Evolutionary conservation across 2,329 filamentous ascomycete genomes (phyloP).

Genomic region (Ambrosiella cleistominuta): DNA sequence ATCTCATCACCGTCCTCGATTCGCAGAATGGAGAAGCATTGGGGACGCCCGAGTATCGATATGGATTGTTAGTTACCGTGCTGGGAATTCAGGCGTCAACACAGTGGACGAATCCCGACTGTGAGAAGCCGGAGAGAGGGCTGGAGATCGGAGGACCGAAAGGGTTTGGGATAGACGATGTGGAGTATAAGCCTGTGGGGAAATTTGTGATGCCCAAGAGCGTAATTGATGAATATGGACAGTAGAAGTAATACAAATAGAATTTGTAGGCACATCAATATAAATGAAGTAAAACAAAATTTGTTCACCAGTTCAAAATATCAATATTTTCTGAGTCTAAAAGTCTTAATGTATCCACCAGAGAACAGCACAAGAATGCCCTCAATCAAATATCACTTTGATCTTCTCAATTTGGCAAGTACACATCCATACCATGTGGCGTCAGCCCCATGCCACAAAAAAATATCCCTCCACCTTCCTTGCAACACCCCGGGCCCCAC

Average conservation of each 20-base stretch:
- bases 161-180: conserved; percentile 29
- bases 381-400: too few species aligned
- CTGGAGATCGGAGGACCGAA: conserved; percentile 33
- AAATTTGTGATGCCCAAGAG: conserved; percentile 31
- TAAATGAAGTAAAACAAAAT: neutral
- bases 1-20: conserved; percentile 38
- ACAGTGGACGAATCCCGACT: conserved; percentile 22
- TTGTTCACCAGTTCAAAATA: too few species aligned
- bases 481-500: too few species aligned
- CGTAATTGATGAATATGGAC: conserved; percentile 32
- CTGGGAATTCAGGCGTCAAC: conserved; percentile 29
- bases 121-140: conserved; percentile 24
- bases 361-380: too few species aligned
- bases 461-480: too few species aligned
- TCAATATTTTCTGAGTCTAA: too few species aligned
- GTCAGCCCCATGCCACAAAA: too few species aligned
- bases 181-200: conserved; percentile 31
- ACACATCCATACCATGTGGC: too few species aligned
- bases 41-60: conserved; percentile 38
- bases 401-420: too few species aligned
- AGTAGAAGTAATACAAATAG: neutral
- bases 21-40: conserved; percentile 38
- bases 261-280: neutral
- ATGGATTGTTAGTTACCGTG: conserved; percentile 33
- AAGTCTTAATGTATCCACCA: too few species aligned